A percentile compares a stretch with the other conserved stretches of the same genome.
Conservation (phyloP, 2,329 filamentous ascomycete genomes). For the Colletotrichum tabaci region DNA sequence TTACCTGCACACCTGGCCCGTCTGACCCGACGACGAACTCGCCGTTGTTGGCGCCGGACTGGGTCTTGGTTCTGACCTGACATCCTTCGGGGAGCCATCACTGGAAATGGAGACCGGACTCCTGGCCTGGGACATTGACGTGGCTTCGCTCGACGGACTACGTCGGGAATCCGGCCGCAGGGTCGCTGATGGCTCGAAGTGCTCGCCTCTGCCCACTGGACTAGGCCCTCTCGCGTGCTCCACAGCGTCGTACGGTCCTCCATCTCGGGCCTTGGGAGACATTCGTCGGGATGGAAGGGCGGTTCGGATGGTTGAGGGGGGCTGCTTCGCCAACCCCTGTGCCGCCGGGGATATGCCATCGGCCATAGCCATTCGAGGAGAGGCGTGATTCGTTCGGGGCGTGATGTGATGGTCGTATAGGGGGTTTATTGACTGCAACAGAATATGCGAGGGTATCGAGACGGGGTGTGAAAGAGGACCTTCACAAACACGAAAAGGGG, state of each 20-base stretch:
- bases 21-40: constrained; percentile 53
- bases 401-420: neutral
- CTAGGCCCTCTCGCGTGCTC: constrained; percentile 31
- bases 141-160: constrained; percentile 42
- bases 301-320: constrained; percentile 38
- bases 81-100: constrained; percentile 32
- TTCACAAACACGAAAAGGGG: constrained; percentile 6
- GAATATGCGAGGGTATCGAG: constrained; percentile 12
- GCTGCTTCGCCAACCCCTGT: constrained; percentile 36
- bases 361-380: constrained; percentile 43
- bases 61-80: constrained; percentile 28
- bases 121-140: constrained; percentile 37
- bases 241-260: constrained; percentile 24
- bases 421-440: constrained; percentile 2
- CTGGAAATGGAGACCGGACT: constrained; percentile 40
- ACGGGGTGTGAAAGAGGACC: constrained; percentile 18
- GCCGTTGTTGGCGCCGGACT: constrained; percentile 37
- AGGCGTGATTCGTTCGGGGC: constrained; percentile 11
- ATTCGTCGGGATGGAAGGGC: constrained; percentile 43
- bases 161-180: constrained; percentile 30
- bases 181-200: constrained; percentile 6
- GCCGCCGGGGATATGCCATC: constrained; percentile 40
- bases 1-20: constrained; percentile 81
- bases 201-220: constrained; percentile 14
- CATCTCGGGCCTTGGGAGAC: constrained; percentile 39